Evolutionary conservation across 2,329 filamentous ascomycete species (phyloP), one percentile per base, ranked within the genome.

Genomic region (Tolypocladium pustulatum): DNA sequence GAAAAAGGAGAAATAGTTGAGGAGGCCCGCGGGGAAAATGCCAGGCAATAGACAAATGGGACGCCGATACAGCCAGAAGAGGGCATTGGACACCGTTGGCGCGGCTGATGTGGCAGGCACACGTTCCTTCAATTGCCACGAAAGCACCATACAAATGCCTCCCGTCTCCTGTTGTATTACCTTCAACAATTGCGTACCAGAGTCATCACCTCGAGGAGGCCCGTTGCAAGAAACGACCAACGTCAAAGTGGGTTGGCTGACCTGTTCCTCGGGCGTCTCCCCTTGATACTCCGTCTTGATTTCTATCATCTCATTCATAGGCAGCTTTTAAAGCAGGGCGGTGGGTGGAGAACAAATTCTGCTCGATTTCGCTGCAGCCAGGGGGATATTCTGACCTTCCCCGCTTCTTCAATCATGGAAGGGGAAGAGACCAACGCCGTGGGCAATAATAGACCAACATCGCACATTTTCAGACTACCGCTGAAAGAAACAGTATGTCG

Each of bases 351-450:
- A 71, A 72, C 65, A 68, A 67, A 65, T 66, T 67, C 65, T 69
- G 69, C 65, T 71, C 67, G 69, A 66, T 67, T 70, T 67, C 69
- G 71, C 70, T 74, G 64, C 66, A 72, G 69, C 67, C 69, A 69
- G 71, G 72, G 71, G 73, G 74, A 68, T 76, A 73, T 72, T 73
- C 72, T 73, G 68, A 64, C 67, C 72, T 66, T 66, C 69, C 68
- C 74, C 72, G 73, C 71, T 53, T 75, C 69, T 72, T 74, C 72
- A 73, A 68, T 72, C 71, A 72, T 70, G 63, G 67, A 65, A 68
- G 67, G 64, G 69, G 67, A 72, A 71, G 72, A 72, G 74, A 76
- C 73, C 75, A 79, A 79, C 77, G 77, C 77, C 76, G 73, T 72
- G 69, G 74, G 69, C 71, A 70, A 73, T 75, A 72, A 73, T 70